Conservation (phyloP, 441 rosid genomes). For the Gossypium gossypioides region DNA sequence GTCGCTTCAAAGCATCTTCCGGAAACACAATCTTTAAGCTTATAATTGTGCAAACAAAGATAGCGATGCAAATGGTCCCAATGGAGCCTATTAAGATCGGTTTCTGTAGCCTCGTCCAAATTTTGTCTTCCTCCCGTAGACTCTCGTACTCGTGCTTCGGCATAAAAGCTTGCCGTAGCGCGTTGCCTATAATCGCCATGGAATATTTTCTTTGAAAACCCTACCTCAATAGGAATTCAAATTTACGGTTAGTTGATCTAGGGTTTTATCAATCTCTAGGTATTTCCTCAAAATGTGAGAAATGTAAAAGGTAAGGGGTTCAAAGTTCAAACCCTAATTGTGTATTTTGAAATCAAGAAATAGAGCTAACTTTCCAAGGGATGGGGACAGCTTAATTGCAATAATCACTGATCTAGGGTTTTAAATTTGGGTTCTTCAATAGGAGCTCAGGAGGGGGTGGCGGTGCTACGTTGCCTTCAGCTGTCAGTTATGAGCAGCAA, state of each 20-base stretch:
- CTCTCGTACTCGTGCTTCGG: conserved; percentile 76
- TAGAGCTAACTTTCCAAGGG: neutral
- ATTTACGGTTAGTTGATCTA: neutral
- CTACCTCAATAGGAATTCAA: neutral
- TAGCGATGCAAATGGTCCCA: conserved; percentile 30
- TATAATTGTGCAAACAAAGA: conserved; percentile 42
- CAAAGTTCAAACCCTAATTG: neutral
- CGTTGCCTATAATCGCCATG: conserved; percentile 75
- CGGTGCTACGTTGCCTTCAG: neutral
- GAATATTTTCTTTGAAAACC: neutral
- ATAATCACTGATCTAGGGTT: neutral
- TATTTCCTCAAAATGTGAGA: neutral
- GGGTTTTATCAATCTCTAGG: neutral
- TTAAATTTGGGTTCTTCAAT: neutral
- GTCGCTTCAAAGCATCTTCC: conserved; percentile 37
- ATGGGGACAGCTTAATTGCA: neutral
- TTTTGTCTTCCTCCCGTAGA: conserved; percentile 69
- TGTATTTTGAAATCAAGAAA: neutral
- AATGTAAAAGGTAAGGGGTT: neutral
- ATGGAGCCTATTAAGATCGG: conserved; percentile 30
- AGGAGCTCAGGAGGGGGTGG: neutral
- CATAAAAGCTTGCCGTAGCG: conserved; percentile 81
- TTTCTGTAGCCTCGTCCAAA: conserved; percentile 60
- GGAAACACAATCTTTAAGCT: conserved; percentile 77
- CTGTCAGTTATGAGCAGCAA: neutral